Conservation (phyloP, 2,329 filamentous ascomycete genomes). For the Ilyonectria robusta region DNA sequence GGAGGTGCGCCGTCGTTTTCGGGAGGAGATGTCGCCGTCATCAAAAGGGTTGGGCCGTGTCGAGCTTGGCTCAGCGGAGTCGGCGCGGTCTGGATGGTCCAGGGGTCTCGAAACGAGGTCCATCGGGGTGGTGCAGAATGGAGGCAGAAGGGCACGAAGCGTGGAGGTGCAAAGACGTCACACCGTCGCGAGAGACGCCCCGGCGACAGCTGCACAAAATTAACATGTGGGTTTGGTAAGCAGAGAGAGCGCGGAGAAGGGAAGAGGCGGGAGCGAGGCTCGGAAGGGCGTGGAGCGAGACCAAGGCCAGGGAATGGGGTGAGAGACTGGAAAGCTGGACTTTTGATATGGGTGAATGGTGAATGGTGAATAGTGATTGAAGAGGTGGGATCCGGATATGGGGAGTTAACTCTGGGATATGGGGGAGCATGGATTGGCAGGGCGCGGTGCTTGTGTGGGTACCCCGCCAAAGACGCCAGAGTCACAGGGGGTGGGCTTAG, state of each 20-base stretch:
- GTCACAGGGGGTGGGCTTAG: constrained; percentile 42
- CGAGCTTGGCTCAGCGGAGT: constrained; percentile 74
- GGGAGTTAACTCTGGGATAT: constrained; percentile 42
- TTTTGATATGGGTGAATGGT: constrained; percentile 28
- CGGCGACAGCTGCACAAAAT: constrained; percentile 66
- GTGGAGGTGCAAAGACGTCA: constrained; percentile 63
- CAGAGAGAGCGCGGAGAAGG: constrained; percentile 39
- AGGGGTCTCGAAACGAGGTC: constrained; percentile 65
- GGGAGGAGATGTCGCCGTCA: constrained; percentile 68
- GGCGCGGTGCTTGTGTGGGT: constrained; percentile 55
- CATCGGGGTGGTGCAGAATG: constrained; percentile 64
- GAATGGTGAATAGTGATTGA: constrained; percentile 36
- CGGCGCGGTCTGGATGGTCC: constrained; percentile 70
- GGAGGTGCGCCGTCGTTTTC: constrained; percentile 75
- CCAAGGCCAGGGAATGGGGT: constrained; percentile 15
- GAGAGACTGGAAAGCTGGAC: constrained; percentile 29
- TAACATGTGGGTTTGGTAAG: constrained; percentile 68
- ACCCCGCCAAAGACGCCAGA: constrained; percentile 47
- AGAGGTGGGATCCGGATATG: constrained; percentile 43
- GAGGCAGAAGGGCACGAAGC: constrained; percentile 55
- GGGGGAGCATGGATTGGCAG: constrained; percentile 52
- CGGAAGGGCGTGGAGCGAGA: constrained; percentile 10
- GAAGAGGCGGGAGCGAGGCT: constrained; percentile 34
- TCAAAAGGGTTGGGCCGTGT: constrained; percentile 76
- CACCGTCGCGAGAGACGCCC: constrained; percentile 69